These are phyloP conservation scores for Wilcoxina mikolae DNA, from an alignment of 495 filamentous ascomycete species.

Conservation along the genomic window DNA sequence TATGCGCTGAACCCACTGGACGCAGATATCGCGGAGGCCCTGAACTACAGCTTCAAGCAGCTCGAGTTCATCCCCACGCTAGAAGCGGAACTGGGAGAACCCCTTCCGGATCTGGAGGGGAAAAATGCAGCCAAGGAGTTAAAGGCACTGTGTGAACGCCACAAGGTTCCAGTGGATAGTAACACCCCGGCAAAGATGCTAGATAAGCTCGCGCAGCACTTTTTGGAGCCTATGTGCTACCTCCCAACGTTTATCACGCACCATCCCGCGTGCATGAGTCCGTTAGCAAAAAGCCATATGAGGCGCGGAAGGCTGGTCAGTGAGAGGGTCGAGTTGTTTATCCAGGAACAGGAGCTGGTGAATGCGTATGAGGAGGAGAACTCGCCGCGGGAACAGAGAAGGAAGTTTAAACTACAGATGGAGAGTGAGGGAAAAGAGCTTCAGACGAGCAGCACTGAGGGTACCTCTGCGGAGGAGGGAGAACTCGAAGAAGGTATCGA, in stretches of 20 bases:
- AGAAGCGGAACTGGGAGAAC: constrained; percentile 45
- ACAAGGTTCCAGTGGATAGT: constrained; percentile 30
- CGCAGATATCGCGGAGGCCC: constrained; percentile 7
- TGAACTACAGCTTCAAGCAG: constrained; percentile 35
- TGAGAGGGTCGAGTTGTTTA: constrained; percentile 78
- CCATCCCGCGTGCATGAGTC: constrained; percentile 82
- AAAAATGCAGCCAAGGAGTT: neutral
- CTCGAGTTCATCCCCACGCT: constrained; percentile 74
- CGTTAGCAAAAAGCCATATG: constrained; percentile 67
- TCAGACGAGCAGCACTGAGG: no score
- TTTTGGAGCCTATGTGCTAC: constrained; percentile 57
- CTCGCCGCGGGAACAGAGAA: constrained; percentile 68
- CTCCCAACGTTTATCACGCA: constrained; percentile 78
- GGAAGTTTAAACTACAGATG: constrained; percentile 51
- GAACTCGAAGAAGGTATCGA: constrained; percentile 53
- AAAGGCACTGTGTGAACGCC: constrained; percentile 34
- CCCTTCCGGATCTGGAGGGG: constrained; percentile 52
- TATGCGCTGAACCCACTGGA: constrained; percentile 12
- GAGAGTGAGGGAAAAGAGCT: neutral
- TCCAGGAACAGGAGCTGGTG: constrained; percentile 61
- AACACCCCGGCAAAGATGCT: constrained; percentile 65
- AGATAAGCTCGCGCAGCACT: constrained; percentile 60
- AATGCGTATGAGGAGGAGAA: constrained; percentile 99
- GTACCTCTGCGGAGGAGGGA: no score
- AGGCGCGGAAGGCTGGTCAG: constrained; percentile 37